Base-by-base conservation (phyloP, 192 early-diverging fungal species). In the Haplosporangium gracile region DNA sequence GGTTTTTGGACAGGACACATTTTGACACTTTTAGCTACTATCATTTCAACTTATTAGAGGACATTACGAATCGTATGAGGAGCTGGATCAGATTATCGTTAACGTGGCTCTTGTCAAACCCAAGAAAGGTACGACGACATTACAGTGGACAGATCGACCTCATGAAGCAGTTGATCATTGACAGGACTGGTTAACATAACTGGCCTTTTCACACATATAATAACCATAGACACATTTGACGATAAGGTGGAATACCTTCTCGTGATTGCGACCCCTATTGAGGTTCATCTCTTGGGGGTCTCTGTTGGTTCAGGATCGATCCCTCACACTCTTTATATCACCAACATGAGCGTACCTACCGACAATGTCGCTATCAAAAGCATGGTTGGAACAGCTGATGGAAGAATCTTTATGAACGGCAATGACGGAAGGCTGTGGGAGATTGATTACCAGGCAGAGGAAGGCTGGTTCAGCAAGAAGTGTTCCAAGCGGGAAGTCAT, bases 331-430 rank as follows among this genome's bases (percentile, higher is more conserved):
- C 90, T 98, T 32, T 97, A 95, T 76, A 89, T 91, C 4, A 97
- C 97, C 39, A 93, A 97, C 78, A 93, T 98, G 57, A 92, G 92
- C 42, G 92, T 96, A 60, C 89, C 96, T 5, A 91, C 96, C 9
- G 97, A 97, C 77, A 94, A 93, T 72, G 94, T 97, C 38, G 91
- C 91, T 22, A 97, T 99, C 91, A 92, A 88, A 60, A 91, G 91
- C 63, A 97, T 99, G 74, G 88, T 91, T 18, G 97, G 96, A 15
- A 95, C 97, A 15, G 77, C 65, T 24, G 89, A 94, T 51, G 98
- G 98, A 29, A 91, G 98, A 7, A 94, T 99, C 43, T 98, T 98
- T 75, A 96, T 98, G 96, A 88, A 93, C 36, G 97, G 98, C 65
- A 93, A 93, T 76, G 95, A 98, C 83, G 96, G 96, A 38, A 91